These are phyloP conservation scores for Penicillium sp. DNA, from an alignment of 2,329 filamentous ascomycete genomes.

Conservation along the genomic window DNA sequence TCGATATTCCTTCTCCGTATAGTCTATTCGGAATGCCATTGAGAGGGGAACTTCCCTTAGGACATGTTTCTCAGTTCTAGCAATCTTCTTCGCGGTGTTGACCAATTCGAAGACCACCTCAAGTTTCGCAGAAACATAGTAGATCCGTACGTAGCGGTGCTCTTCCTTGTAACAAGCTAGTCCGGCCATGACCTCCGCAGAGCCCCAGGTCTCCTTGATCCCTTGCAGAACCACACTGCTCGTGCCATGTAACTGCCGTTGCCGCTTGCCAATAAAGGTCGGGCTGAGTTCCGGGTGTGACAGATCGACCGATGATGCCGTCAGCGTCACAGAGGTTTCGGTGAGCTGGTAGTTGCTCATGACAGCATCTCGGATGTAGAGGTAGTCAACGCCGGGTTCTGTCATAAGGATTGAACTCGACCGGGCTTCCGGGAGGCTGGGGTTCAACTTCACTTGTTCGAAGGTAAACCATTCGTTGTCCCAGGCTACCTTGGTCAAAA, in stretches of 20 bases:
- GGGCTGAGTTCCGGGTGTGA: constrained; percentile 14
- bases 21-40: constrained; percentile 9
- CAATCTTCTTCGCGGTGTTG: constrained; percentile 19
- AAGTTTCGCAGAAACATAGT: constrained; percentile 10
- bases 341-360: constrained; percentile 18
- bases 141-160: constrained; percentile 21
- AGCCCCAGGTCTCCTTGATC: background rate
- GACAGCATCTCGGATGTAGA: constrained; percentile 28
- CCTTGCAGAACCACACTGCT: constrained; percentile 7
- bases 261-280: constrained; percentile 28
- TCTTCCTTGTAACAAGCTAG: constrained; percentile 25
- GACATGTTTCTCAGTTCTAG: constrained; percentile 5
- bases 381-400: constrained; percentile 14
- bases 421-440: constrained; percentile 9
- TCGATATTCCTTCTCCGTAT: constrained; percentile 12
- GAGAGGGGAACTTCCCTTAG: background rate
- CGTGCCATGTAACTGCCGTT: constrained; percentile 18
- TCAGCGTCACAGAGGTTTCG: constrained; percentile 3
- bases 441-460: constrained; percentile 23
- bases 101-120: constrained; percentile 16
- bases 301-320: constrained; percentile 15
- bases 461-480: constrained; percentile 11
- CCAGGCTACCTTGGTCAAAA: constrained; percentile 31
- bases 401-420: background rate
- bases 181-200: constrained; percentile 9